A percentile compares a stretch with the other conserved stretches of the same genome.
Conservation (phyloP, 208 protist genomes). For the Vickermania ingenoplastis region DNA sequence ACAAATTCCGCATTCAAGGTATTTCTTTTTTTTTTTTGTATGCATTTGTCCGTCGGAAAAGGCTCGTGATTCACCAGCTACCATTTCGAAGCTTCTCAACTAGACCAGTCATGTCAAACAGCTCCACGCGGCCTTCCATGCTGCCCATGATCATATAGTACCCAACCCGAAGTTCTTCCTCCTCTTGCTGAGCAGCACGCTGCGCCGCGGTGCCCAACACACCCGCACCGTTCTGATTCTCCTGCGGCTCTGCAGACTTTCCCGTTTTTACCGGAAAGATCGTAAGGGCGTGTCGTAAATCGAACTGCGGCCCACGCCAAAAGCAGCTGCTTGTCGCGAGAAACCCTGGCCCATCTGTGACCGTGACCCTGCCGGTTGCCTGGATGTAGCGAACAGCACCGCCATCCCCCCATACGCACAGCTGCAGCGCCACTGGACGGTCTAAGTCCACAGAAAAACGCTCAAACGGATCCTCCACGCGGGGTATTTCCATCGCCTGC, state of each 20-base stretch:
- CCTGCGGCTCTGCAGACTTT: not conserved
- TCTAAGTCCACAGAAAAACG: not conserved
- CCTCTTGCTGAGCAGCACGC: not conserved
- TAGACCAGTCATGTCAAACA: slow-evolving; percentile 17
- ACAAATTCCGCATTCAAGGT: too few species aligned
- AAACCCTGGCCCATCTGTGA: slow-evolving; percentile 18
- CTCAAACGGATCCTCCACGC: slow-evolving; percentile 8
- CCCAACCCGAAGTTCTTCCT: not conserved
- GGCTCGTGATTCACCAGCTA: too few species aligned
- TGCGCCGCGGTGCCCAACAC: not conserved
- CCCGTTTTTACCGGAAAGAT: not conserved
- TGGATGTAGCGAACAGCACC: slow-evolving; percentile 19
- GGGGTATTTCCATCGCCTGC: slow-evolving; percentile 7
- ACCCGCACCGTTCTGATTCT: not conserved
- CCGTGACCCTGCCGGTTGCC: slow-evolving; percentile 1
- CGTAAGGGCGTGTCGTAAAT: not conserved
- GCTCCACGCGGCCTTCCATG: slow-evolving; percentile 30
- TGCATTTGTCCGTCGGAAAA: too few species aligned
- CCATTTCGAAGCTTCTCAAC: slow-evolving; percentile 1
- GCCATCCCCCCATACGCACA: slow-evolving; percentile 24
- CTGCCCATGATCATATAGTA: slow-evolving; percentile 22
- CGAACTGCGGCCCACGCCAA: not conserved
- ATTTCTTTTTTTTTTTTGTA: too few species aligned
- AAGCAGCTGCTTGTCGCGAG: slow-evolving; percentile 8
- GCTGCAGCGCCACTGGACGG: not conserved